phyloP scores from a whole-genome alignment of 805 yeast genomes.

The Hemisphaericaspora nanyangensis region DNA sequence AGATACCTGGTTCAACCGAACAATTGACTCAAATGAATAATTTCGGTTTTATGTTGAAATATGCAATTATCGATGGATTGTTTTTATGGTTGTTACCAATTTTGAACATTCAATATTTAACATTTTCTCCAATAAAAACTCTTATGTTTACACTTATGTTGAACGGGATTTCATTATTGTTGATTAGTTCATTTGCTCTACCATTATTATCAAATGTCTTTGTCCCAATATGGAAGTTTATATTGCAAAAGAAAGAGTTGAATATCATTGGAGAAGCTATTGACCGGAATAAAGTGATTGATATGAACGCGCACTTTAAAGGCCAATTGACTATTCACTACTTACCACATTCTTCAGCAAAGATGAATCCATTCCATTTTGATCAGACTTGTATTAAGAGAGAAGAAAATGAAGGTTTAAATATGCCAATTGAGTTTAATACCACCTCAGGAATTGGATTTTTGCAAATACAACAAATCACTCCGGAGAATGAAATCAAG shows the following conservation, averaged over 20 bases:
- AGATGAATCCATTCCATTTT: conserved; percentile 69
- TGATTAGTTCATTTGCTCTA: conserved; percentile 49
- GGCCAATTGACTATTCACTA: conserved; percentile 86
- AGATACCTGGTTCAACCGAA: conserved; percentile 18
- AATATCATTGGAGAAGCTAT: conserved; percentile 50
- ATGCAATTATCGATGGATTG: conserved; percentile 66
- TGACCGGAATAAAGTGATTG: conserved; percentile 31
- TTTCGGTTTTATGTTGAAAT: conserved; percentile 63
- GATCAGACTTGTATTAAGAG: conserved; percentile 55
- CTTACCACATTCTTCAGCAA: conserved; percentile 87
- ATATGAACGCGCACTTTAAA: conserved; percentile 63
- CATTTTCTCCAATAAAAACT: conserved; percentile 58
- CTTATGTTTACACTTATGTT: conserved; percentile 44
- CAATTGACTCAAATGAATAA: conserved; percentile 40
- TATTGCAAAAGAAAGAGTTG: conserved; percentile 42
- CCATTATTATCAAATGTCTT: conserved; percentile 38
- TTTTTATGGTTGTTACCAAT: conserved; percentile 69
- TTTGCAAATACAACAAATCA: conserved; percentile 60
- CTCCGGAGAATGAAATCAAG: conserved; percentile 48
- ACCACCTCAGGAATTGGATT: conserved; percentile 69
- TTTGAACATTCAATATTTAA: conserved; percentile 70
- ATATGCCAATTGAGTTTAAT: conserved; percentile 74
- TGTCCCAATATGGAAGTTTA: conserved; percentile 42
- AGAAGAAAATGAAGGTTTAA: conserved; percentile 20
- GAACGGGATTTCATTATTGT: conserved; percentile 48